phyloP scores from a whole-genome alignment of 1,139 yeast genomes.

The Saccharomyces hybrid region DNA sequence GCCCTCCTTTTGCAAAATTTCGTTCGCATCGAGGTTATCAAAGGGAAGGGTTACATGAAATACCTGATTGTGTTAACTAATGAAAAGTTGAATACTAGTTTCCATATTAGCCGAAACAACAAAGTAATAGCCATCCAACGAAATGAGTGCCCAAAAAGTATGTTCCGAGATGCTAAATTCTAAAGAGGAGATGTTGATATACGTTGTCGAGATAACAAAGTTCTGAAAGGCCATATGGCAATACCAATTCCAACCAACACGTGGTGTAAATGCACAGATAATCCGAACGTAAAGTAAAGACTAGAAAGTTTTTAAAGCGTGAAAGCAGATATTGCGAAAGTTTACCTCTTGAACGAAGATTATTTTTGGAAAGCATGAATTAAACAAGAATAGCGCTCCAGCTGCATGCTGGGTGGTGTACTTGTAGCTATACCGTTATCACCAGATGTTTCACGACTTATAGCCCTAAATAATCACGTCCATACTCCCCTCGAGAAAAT shows the following conservation, averaged over 20 bases:
- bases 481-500: neutral
- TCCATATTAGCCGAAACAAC: constrained; percentile 6
- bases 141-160: constrained; percentile 33
- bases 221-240: constrained; percentile 3
- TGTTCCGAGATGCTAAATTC: constrained; percentile 11
- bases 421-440: neutral
- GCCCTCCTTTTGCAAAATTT: neutral
- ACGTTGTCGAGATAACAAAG: neutral
- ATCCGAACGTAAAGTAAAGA: neutral
- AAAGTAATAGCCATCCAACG: constrained; percentile 19
- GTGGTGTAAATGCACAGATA: neutral
- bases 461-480: neutral
- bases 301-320: neutral
- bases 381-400: neutral
- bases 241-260: neutral
- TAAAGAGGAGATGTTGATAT: neutral
- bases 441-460: neutral
- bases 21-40: neutral
- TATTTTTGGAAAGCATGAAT: too few species aligned
- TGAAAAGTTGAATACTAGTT: constrained; percentile 4
- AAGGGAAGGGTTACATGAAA: neutral
- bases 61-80: neutral
- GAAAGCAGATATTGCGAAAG: neutral
- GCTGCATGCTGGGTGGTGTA: too few species aligned
- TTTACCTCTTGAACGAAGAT: neutral